phyloP scores from a whole-genome alignment of 495 filamentous ascomycete species.

The Lepraria neglecta region DNA sequence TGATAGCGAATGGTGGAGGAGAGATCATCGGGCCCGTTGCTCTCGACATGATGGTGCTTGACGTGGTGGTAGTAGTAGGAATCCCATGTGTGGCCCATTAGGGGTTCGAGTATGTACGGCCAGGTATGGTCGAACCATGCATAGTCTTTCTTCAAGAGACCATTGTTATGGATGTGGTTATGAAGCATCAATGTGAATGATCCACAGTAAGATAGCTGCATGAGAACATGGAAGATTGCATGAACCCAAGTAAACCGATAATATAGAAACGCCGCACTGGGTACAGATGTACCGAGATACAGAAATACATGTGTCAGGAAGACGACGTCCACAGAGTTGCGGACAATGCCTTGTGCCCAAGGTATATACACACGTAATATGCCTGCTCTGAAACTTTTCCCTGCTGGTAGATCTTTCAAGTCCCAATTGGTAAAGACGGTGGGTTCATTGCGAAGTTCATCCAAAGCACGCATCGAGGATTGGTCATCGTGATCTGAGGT shows the following conservation, averaged over 20 bases:
- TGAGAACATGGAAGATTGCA: constrained; percentile 53
- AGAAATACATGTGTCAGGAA: constrained; percentile 70
- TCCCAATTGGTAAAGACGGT: constrained; percentile 45
- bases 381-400: constrained; percentile 12
- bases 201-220: constrained; percentile 59
- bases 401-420: constrained; percentile 35
- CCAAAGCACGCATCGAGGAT: constrained; percentile 40
- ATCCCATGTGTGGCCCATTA: constrained; percentile 80
- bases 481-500: constrained; percentile 38
- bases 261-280: constrained; percentile 59
- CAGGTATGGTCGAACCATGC: constrained; percentile 53
- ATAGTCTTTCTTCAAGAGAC: constrained; percentile 51
- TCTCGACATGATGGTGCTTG: constrained; percentile 79
- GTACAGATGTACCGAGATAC: constrained; percentile 61
- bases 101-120: constrained; percentile 65
- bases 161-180: constrained; percentile 73
- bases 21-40: constrained; percentile 70
- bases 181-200: constrained; percentile 76
- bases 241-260: constrained; percentile 59
- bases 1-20: constrained; percentile 71
- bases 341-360: constrained; percentile 49
- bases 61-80: constrained; percentile 80
- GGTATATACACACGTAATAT: constrained; percentile 45
- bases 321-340: constrained; percentile 61
- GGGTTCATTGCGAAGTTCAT: constrained; percentile 12